Evolutionary conservation across 2,329 filamentous ascomycete species (phyloP), one percentile per base, ranked within the genome.

Genomic region (Aspergillus candidus): DNA sequence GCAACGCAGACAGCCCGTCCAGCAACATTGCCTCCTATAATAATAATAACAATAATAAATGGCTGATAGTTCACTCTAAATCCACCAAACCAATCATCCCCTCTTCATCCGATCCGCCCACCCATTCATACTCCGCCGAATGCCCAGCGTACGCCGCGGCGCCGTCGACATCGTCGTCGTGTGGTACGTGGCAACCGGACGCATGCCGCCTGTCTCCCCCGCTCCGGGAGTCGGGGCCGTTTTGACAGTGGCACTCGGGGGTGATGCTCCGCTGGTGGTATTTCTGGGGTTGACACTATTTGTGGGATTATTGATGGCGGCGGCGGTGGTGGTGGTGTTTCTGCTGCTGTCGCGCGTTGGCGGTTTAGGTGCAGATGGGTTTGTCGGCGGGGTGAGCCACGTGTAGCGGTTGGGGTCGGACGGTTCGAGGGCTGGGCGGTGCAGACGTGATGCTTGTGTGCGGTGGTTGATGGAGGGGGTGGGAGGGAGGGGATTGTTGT

Each of bases 101-200:
- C 55, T 55, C 46, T 64, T 65, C 62, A 66, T 64, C 48, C 62
- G 56, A 14, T 62, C 63, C 44, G 65, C 62, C 69, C 69, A 72
- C 36, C 68, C 67, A 33, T 61, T 68, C 63, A 70, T 66, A 39
- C 60, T 68, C 40, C 68, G 61, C 34, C 69, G 63, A 41, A 72
- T 62, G 22, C 69, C 69, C 44, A 71, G 48, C 13, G 68, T 71
- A 54, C 63, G 67, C 41, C 61, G 63, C 42, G 52, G 54, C 32
- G 51, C 50, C 54, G 54, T 64, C n/a, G 63, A 58, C 58, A 68
- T 61, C n/a, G 58, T 66, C 4, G 69, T 71, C 11, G 56, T 65
- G 50, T 71, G 66, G 53, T 65, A 67, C 40, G 63, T 66, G 34
- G 52, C 50, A 14, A 58, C 59, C 8, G 66, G 61, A 32, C 57